phyloP scores from a whole-genome alignment of 805 yeast species.

The Yarrowia sp. region DNA sequence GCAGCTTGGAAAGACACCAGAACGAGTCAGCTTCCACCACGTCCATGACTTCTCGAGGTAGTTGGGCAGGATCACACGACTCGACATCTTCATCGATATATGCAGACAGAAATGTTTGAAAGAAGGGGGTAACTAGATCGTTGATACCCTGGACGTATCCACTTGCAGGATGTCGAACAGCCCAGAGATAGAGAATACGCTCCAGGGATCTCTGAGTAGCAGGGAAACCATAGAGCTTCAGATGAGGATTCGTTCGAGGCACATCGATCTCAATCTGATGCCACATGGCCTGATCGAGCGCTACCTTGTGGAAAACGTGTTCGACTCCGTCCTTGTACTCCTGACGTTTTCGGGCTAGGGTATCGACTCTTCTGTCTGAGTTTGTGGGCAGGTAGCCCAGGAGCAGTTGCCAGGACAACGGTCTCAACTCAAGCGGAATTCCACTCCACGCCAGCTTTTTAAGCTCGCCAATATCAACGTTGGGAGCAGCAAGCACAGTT shows the following conservation, averaged over 20 bases:
- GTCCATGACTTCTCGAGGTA: constrained; percentile 66
- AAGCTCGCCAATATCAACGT: constrained; percentile 71
- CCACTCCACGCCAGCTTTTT: constrained; percentile 93
- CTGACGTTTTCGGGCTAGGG: constrained; percentile 78
- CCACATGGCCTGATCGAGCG: constrained; percentile 77
- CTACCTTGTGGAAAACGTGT: constrained; percentile 64
- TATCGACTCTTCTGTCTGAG: constrained; percentile 71
- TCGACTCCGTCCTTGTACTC: constrained; percentile 81
- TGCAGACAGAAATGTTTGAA: constrained; percentile 76
- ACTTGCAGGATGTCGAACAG: constrained; percentile 92
- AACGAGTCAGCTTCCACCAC: constrained; percentile 93
- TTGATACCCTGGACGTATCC: constrained; percentile 98
- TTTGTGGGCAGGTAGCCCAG: constrained; percentile 92
- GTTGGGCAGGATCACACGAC: constrained; percentile 63
- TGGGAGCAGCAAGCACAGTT: constrained; percentile 59
- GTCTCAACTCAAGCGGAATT: constrained; percentile 78
- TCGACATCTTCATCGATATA: constrained; percentile 63
- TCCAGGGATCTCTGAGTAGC: constrained; percentile 58
- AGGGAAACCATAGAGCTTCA: constrained; percentile 33
- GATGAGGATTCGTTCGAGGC: constrained; percentile 82
- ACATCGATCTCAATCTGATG: constrained; percentile 94
- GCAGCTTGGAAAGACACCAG: constrained; percentile 91
- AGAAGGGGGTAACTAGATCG: constrained; percentile 90
- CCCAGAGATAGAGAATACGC: constrained; percentile 86
- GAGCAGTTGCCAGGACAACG: constrained; percentile 86